Evolutionary conservation across 192 early-diverging fungal species (phyloP).

Genomic region (Spinellus fusiger): DNA sequence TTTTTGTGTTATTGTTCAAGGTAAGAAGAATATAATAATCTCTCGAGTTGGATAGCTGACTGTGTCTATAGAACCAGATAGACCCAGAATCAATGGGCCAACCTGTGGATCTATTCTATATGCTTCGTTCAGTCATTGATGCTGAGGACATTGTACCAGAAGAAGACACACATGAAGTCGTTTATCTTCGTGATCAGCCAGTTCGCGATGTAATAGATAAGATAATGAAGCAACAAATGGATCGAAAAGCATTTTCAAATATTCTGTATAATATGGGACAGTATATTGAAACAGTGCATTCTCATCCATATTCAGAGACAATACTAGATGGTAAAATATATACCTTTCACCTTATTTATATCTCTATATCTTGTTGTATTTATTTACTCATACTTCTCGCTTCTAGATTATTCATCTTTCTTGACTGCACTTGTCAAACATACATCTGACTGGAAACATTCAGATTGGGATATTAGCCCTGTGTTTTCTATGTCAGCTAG

Average conservation of each 20-base stretch:
- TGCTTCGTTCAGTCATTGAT: slow-evolving; percentile 42
- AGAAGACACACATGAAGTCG: slow-evolving; percentile 22
- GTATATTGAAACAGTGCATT: slow-evolving; percentile 50
- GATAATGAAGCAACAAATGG: slow-evolving; percentile 46
- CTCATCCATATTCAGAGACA: slow-evolving; percentile 37
- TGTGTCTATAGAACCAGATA: slow-evolving; percentile 24
- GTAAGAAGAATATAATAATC: slow-evolving; percentile 19
- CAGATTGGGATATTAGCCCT: slow-evolving; percentile 45
- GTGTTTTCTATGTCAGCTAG: slow-evolving; percentile 44
- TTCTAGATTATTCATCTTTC: slow-evolving; percentile 29
- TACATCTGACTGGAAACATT: slow-evolving; percentile 29
- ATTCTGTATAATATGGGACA: slow-evolving; percentile 45
- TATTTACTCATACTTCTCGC: background rate
- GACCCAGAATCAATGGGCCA: slow-evolving; percentile 34
- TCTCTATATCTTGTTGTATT: no score
- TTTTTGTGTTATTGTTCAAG: slow-evolving; percentile 61
- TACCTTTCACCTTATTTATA: background rate
- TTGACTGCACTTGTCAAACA: slow-evolving; percentile 24
- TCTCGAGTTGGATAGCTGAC: background rate
- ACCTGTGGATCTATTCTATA: slow-evolving; percentile 48
- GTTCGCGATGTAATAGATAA: slow-evolving; percentile 52
- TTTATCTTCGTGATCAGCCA: slow-evolving; percentile 50
- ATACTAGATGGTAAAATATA: slow-evolving; percentile 31
- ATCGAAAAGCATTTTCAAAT: slow-evolving; percentile 40
- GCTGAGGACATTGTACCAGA: slow-evolving; percentile 41